phyloP scores from a whole-genome alignment of 352 stramenopile species.

The Phytophthora quininea region DNA sequence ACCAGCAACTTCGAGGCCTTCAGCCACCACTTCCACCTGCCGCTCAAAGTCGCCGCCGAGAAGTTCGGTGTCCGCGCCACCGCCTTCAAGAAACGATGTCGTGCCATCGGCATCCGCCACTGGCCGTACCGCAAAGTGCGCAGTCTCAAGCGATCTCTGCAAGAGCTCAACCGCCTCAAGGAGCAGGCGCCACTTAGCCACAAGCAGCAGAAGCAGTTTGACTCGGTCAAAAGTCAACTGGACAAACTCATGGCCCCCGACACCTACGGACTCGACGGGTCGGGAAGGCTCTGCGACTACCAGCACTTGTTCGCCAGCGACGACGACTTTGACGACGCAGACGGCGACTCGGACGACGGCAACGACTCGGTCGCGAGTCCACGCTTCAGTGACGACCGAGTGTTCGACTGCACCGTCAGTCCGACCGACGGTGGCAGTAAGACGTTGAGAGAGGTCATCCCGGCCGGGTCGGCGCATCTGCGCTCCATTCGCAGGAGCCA shows the following conservation, averaged over 20 bases:
- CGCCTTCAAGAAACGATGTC: constrained; percentile 79
- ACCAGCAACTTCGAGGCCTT: constrained; percentile 77
- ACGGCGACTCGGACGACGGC: constrained; percentile 63
- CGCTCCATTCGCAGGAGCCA: constrained; percentile 53
- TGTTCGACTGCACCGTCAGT: constrained; percentile 66
- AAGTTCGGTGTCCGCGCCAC: constrained; percentile 79
- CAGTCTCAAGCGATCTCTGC: constrained; percentile 68
- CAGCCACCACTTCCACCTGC: constrained; percentile 70
- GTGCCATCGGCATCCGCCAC: constrained; percentile 73
- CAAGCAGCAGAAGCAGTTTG: constrained; percentile 67
- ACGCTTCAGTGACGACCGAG: constrained; percentile 37
- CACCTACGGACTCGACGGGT: constrained; percentile 74
- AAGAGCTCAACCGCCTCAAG: constrained; percentile 64
- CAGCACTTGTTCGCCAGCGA: constrained; percentile 39
- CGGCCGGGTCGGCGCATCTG: constrained; percentile 44
- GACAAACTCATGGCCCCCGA: constrained; percentile 68
- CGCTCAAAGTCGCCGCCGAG: constrained; percentile 69
- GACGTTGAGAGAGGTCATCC: constrained; percentile 52
- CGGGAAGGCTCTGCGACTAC: constrained; percentile 41
- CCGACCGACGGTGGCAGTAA: constrained; percentile 45
- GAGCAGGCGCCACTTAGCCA: constrained; percentile 62
- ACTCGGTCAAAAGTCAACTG: constrained; percentile 68
- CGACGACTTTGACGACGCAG: constrained; percentile 43
- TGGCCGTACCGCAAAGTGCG: constrained; percentile 79
- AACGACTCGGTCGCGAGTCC: constrained; percentile 63